Conservation (phyloP, 2,329 filamentous ascomycete genomes). For the Zasmidium citrigriseum region DNA sequence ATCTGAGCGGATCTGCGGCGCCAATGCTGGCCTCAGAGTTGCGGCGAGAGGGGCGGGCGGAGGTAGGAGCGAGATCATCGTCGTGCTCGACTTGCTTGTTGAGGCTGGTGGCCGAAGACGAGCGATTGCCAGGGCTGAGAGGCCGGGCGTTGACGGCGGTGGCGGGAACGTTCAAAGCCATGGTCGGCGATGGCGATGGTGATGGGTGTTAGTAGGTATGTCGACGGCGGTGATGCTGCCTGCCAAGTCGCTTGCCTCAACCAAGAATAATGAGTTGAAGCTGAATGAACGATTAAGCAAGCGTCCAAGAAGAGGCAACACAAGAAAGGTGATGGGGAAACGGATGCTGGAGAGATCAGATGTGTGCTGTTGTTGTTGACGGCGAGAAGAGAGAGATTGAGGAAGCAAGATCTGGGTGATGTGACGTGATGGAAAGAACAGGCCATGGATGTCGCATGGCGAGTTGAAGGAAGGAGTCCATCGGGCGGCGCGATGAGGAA, state of each 20-base stretch:
- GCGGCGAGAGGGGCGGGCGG: slow-evolving; percentile 14
- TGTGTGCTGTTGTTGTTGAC: background rate
- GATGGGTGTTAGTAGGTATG: background rate
- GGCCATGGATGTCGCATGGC: background rate
- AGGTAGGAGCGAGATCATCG: slow-evolving; percentile 16
- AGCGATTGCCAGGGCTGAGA: slow-evolving; percentile 3
- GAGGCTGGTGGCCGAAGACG: slow-evolving; percentile 14
- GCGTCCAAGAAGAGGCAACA: background rate
- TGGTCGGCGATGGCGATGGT: background rate
- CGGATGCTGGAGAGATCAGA: background rate
- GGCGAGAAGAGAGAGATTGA: too few relatives aligned
- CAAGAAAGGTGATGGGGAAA: slow-evolving; percentile 1
- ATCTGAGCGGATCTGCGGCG: background rate
- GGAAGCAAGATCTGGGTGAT: background rate
- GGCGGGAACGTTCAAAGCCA: slow-evolving; percentile 3
- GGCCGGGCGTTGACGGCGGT: background rate
- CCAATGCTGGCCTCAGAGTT: slow-evolving; percentile 12
- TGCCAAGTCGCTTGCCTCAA: background rate
- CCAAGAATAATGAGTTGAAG: background rate
- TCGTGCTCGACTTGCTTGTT: slow-evolving; percentile 11
- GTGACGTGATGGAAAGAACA: background rate
- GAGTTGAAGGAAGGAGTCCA: background rate
- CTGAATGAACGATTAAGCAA: background rate
- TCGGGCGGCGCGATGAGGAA: background rate
- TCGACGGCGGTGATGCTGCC: background rate